A percentile compares a stretch with the other conserved stretches of the same genome.
Evolutionary conservation across 768 basidiomycete genomes (phyloP).

Genomic region (Boletus pseudo-olivaceus): DNA sequence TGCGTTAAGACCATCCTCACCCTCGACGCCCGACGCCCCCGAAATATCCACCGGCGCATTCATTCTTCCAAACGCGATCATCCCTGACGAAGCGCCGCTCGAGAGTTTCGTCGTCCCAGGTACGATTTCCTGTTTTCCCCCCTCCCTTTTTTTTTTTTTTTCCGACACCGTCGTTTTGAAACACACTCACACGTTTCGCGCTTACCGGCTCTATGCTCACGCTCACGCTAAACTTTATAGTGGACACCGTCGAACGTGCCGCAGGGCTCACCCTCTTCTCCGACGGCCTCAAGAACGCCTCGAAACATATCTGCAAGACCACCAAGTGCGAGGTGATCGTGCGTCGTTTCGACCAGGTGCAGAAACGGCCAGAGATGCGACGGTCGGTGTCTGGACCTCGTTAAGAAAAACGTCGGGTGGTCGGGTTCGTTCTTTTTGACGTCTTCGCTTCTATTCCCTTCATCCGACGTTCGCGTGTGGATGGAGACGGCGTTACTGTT

Average conservation of each 20-base stretch:
- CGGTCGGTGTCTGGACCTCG: conserved; percentile 48
- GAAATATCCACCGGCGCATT: conserved; percentile 92
- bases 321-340: conserved; percentile 88
- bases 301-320: conserved; percentile 85
- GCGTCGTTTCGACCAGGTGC: conserved; percentile 86
- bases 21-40: conserved; percentile 60
- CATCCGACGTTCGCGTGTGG: not conserved
- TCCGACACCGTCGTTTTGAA: not conserved
- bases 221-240: conserved; percentile 35
- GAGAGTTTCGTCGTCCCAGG: conserved; percentile 81
- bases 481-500: not conserved
- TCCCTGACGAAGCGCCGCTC: conserved; percentile 79
- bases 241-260: conserved; percentile 88
- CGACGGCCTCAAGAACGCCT: conserved; percentile 63
- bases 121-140: conserved; percentile 26
- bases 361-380: conserved; percentile 56
- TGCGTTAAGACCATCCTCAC: conserved; percentile 69
- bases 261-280: conserved; percentile 89
- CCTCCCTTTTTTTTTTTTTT: not conserved
- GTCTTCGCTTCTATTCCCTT: conserved; percentile 1
- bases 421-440: not conserved
- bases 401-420: not conserved
- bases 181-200: not conserved
- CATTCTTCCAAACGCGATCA: conserved; percentile 91
- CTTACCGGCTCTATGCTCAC: not conserved